phyloP scores from a whole-genome alignment of 2,329 filamentous ascomycete genomes.

The Microsporum ferrugineum region DNA sequence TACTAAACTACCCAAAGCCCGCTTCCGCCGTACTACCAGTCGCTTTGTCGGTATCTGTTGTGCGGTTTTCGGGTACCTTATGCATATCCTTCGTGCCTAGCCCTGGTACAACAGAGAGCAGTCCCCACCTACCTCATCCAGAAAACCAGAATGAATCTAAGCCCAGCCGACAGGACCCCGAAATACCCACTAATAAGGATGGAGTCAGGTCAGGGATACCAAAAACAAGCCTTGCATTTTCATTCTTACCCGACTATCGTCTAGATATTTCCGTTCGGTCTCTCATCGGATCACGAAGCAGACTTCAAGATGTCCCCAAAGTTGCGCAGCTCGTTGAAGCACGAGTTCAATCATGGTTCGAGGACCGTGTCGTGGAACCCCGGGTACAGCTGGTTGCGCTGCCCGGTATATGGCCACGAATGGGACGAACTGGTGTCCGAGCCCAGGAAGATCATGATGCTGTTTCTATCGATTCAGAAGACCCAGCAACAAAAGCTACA shows the following conservation, averaged over 20 bases:
- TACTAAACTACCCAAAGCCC: conserved; percentile 89
- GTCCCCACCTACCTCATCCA: conserved; percentile 21
- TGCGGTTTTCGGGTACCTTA: conserved; percentile 87
- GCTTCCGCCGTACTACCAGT: conserved; percentile 82
- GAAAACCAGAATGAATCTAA: not conserved
- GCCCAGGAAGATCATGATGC: conserved; percentile 31
- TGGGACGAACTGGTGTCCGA: conserved; percentile 37
- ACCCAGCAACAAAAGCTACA: not conserved
- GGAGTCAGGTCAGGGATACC: conserved; percentile 44
- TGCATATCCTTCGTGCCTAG: conserved; percentile 86
- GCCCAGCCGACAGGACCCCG: not conserved
- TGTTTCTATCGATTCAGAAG: conserved; percentile 9
- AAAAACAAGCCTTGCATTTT: conserved; percentile 80
- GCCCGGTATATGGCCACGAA: conserved; percentile 52
- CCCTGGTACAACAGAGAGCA: conserved; percentile 19
- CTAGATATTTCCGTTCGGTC: conserved; percentile 55
- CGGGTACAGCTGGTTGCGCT: conserved; percentile 54
- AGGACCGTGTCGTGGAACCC: conserved; percentile 54
- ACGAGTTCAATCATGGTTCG: conserved; percentile 55
- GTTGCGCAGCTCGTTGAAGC: conserved; percentile 55
- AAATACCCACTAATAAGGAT: conserved; percentile 4
- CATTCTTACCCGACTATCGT: conserved; percentile 58
- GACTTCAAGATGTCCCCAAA: conserved; percentile 55
- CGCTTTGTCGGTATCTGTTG: conserved; percentile 79
- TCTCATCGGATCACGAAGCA: conserved; percentile 50